phyloP scores from a whole-genome alignment of 768 basidiomycete species.

The Rhizopogon vesiculosus region DNA sequence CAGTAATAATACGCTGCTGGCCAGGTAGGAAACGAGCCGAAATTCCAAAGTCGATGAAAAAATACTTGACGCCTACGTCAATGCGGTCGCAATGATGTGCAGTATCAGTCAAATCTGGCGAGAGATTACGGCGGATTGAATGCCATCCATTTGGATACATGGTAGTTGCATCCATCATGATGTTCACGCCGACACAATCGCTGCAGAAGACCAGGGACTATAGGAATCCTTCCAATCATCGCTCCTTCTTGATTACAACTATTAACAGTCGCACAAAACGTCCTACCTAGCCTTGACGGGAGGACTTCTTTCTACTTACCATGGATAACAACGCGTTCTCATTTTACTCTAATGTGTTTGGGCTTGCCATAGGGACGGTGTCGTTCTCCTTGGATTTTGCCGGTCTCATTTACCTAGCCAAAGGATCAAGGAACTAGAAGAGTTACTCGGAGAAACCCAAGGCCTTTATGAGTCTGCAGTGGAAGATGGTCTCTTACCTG shows the following conservation, averaged over 20 bases:
- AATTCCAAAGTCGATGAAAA: constrained; percentile 33
- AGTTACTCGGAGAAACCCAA: neutral
- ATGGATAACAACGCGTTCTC: neutral
- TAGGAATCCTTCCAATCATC: neutral
- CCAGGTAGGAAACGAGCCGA: constrained; percentile 21
- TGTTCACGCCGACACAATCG: constrained; percentile 22
- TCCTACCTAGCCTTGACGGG: too few species aligned
- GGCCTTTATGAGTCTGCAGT: neutral
- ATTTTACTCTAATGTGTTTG: constrained; percentile 2
- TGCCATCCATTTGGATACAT: constrained; percentile 18
- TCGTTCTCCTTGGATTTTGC: neutral
- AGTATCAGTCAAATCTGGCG: constrained; percentile 9
- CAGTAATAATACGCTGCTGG: neutral
- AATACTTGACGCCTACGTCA: constrained; percentile 23
- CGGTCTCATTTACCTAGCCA: constrained; percentile 1
- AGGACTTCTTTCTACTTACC: neutral
- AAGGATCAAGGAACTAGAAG: neutral
- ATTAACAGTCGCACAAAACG: too few species aligned
- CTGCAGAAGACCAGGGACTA: constrained; percentile 8
- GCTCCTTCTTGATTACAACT: neutral
- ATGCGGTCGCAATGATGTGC: constrained; percentile 23
- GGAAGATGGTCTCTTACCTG: neutral
- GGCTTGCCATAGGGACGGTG: neutral
- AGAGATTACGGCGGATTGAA: constrained; percentile 6
- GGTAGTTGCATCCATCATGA: constrained; percentile 24